Base-by-base conservation (phyloP, 2,329 filamentous ascomycete genomes). In the Epichloe sibirici region DNA sequence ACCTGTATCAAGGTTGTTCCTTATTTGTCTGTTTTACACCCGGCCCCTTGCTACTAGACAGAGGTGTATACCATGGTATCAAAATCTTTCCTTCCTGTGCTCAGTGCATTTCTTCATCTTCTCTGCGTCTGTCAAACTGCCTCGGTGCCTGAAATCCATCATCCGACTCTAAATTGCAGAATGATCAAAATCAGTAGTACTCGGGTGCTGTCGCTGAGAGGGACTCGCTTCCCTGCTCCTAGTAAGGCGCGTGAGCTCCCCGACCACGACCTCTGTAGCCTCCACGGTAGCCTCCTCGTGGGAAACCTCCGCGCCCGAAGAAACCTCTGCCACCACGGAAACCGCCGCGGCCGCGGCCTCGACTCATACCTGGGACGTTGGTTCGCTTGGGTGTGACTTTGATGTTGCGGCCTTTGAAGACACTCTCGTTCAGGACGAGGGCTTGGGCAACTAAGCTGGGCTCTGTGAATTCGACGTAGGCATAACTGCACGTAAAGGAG, bases 391-490 rank as follows among this genome's bases (percentile, higher is more conserved):
- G 91, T 8, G 73, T 74, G 66, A 97, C 93, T 82, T 98, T 98
- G 68, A 98, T 82, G 69, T 93, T 94, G 63, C 93, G 83, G 57
- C 89, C 90, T 63, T 93, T 90, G 73, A 98, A 95, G 53, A 94
- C 78, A 69, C 90, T 96, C 72, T 98, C 93, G 69, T 98, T 97
- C 53, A 98, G 76, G 42, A 97, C 90, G 56, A 98, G 79, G 28
- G 93, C 93, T 69, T 95, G 88, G 47, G 88, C 89, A 57, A 98
- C 91, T 56, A 96, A 77, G 70, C 82, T 90, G 48, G 93, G 90
- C 72, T 97, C 93, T 55, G 88, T 86, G 67, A 98, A 98, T 72
- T 98, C 93, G 63, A 98, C 93, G 72, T 98, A 98, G 65, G 93
- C 93, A 73, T 98, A 98, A 59, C 90, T 96, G 71, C 52, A 40